phyloP scores from a whole-genome alignment of 768 basidiomycete species.

The Russula griseocarnosa region DNA sequence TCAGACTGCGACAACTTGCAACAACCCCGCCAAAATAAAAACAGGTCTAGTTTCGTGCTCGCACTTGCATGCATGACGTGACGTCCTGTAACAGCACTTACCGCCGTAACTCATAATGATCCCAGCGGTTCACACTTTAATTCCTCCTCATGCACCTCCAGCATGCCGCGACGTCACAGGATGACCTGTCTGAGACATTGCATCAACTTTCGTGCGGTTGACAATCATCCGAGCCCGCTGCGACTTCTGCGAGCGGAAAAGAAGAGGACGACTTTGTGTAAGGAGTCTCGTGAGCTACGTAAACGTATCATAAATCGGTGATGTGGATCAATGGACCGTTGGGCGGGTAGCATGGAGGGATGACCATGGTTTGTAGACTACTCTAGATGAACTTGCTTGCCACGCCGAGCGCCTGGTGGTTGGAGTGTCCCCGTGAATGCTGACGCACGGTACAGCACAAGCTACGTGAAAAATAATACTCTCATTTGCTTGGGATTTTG shows the following conservation, averaged over 20 bases:
- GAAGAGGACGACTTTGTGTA: slow-evolving; percentile 86
- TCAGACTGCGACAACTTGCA: too few species aligned
- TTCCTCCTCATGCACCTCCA: slow-evolving; percentile 84
- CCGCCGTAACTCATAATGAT: background rate
- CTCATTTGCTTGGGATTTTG: too few species aligned
- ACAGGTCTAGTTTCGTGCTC: too few species aligned
- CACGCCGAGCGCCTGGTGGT: too few species aligned
- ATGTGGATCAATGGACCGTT: slow-evolving; percentile 86
- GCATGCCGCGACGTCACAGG: slow-evolving; percentile 86
- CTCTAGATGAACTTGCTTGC: background rate
- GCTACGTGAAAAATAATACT: too few species aligned
- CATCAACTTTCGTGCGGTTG: slow-evolving; percentile 70
- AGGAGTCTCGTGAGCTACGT: slow-evolving; percentile 78
- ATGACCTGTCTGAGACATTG: slow-evolving; percentile 82
- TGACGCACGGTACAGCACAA: too few species aligned
- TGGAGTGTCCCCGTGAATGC: too few species aligned
- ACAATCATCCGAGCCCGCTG: slow-evolving; percentile 33
- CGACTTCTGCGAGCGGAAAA: slow-evolving; percentile 34
- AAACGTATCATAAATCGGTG: slow-evolving; percentile 89
- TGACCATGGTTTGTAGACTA: slow-evolving; percentile 36
- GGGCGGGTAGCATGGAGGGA: slow-evolving; percentile 87
- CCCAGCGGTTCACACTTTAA: slow-evolving; percentile 78
- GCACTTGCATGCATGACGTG: too few species aligned
- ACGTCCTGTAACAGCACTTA: too few species aligned
- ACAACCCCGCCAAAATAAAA: too few species aligned